A percentile compares a stretch with the other conserved stretches of the same genome.
phyloP scores from a whole-genome alignment of 169 alveolate genomes.

The Plasmodium gonderi region DNA sequence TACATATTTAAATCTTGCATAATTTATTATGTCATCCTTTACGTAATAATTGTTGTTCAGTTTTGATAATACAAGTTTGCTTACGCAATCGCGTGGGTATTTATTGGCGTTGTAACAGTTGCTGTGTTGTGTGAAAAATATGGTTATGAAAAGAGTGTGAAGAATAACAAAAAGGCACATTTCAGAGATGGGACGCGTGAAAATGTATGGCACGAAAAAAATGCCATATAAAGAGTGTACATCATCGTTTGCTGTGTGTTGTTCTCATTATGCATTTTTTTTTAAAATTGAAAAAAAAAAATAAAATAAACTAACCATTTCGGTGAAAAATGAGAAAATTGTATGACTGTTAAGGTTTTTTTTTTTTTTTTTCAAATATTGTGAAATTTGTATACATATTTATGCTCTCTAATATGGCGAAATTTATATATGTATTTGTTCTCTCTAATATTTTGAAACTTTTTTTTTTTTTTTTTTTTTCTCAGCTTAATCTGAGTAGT shows the following conservation, averaged over 20 bases:
- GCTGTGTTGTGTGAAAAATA: background rate
- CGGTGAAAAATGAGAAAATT: too few relatives aligned
- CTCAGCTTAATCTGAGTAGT: background rate
- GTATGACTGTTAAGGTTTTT: too few relatives aligned
- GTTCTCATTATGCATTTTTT: slow-evolving; percentile 4
- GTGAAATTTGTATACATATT: too few relatives aligned
- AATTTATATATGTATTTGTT: too few relatives aligned
- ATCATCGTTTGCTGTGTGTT: background rate
- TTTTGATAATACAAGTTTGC: slow-evolving; percentile 14
- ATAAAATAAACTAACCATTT: too few relatives aligned
- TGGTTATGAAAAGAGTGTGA: background rate
- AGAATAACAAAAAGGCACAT: slow-evolving; percentile 5
- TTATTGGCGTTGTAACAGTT: background rate
- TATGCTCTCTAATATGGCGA: too few relatives aligned
- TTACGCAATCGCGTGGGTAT: slow-evolving; percentile 4
- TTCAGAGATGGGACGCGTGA: background rate
- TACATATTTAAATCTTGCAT: slow-evolving; percentile 70
- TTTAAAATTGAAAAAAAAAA: background rate
- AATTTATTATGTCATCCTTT: slow-evolving; percentile 65
- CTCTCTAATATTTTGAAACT: background rate
- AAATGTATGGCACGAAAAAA: background rate
- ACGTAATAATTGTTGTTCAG: slow-evolving; percentile 46
- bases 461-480: slow-evolving; percentile 30
- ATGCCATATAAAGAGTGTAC: background rate
- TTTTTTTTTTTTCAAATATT: too few relatives aligned